Base-by-base conservation (phyloP, 1,139 yeast species). In the Taphrina sp. region DNA sequence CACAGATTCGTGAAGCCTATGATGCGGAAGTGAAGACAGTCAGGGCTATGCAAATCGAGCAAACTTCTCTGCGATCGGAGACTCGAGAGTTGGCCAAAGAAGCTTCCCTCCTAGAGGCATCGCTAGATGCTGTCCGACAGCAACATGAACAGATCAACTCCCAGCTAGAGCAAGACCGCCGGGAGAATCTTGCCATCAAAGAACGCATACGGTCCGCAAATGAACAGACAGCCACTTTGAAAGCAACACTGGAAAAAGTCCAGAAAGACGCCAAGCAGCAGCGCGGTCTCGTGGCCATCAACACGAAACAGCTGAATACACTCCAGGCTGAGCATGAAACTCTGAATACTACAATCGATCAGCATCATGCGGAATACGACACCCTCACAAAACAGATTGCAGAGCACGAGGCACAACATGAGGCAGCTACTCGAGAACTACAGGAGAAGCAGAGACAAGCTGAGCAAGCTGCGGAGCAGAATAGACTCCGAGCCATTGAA, bases 101-200 rank as follows among this genome's bases (percentile, higher is more conserved):
- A 64, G 76, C 87, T 2, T 80, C 89, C 0, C 76, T 87, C 47
- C 78, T 89, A 1, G 95, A 90, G 67, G 95, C 95, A 5, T 85
- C 82, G 61, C 78, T 80, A 62, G 84, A 85, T 65, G 82, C 88
- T 10, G 77, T 85, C 43, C 85, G 86, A 58, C 67, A 81, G 0
- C 83, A 86, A 63, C 76, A 85, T 62, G 81, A 81, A 61, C 80
- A 79, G 52, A 74, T 82, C 52, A 84, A 83, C 63, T 68, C 76
- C 5, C 76, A 78, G 20, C 74, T 82, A 60, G 86, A 83, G 57
- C 78, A 76, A 46, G 77, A 85, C 22, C 90, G 85, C 67, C 79
- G 81, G 63, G 80, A 80, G 62, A 87, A 85, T 20, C 10, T 33
- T 3, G 33, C 42, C 14, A 42, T 52, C 35, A 52, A 52, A 24